Evolutionary conservation across 371 early-diverging fungal species (phyloP).

Genomic region (Basidiobolus meristosporus): DNA sequence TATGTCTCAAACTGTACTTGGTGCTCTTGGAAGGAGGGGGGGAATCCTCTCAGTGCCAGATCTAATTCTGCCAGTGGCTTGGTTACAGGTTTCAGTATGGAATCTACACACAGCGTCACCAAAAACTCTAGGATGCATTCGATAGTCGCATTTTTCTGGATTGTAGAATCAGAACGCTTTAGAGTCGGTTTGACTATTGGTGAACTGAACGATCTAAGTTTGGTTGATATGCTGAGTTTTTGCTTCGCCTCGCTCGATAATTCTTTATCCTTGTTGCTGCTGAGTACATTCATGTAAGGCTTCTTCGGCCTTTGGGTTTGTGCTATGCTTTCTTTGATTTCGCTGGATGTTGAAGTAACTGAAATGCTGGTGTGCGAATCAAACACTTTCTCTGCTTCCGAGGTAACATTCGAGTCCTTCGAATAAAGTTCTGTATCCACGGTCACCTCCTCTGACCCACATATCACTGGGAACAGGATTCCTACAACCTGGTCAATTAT

Average conservation of each 20-base stretch:
- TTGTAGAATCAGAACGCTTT: neutral
- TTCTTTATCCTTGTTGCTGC: neutral
- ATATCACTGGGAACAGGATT: too few species aligned
- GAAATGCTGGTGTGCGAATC: too few species aligned
- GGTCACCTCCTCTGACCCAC: too few species aligned
- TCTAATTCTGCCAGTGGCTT: slow-evolving; percentile 20
- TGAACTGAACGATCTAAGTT: neutral
- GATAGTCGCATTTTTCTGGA: slow-evolving; percentile 9
- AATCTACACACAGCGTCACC: slow-evolving; percentile 26
- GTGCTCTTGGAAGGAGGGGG: slow-evolving; percentile 2
- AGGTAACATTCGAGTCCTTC: too few species aligned
- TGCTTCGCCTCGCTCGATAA: slow-evolving; percentile 1
- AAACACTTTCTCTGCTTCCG: too few species aligned
- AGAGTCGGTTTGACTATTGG: neutral
- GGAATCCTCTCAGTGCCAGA: slow-evolving; percentile 19
- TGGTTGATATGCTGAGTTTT: neutral
- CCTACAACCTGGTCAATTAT: too few species aligned
- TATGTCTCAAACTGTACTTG: slow-evolving; percentile 30
- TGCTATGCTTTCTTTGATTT: too few species aligned
- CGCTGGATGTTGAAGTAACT: too few species aligned
- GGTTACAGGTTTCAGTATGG: slow-evolving; percentile 22
- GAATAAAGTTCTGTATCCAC: too few species aligned
- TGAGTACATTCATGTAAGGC: neutral
- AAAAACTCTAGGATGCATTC: slow-evolving; percentile 24
- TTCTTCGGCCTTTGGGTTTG: too few species aligned